Evolutionary conservation across 306 rosid species (phyloP), one percentile per base, ranked within the genome.

Genomic region (Fragaria vesca): DNA sequence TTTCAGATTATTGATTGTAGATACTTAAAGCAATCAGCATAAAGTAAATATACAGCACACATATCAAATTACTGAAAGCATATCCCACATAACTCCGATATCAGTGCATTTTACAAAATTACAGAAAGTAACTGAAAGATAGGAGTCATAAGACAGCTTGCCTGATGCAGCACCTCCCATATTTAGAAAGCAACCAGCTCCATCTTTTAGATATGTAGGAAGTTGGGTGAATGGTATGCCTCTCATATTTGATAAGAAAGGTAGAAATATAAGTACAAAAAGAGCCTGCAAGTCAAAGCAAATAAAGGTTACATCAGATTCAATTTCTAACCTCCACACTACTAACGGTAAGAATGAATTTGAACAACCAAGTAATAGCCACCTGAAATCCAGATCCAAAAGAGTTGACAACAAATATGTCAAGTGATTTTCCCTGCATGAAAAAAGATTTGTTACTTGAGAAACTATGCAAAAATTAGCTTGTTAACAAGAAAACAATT

Each of bases 331-430:
- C 50, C 28, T 38, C 71, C 11, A 28, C 18, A 61, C 10, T 12
- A 66, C 40, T 12, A 66, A 18, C 12, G 9, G 48, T 6, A 36
- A 38, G 38, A 38, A 2, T 16, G 16, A 26, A 32, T n/a, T 63
- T 32, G 69, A 65, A 1, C 43, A 65, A 61, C 36, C 66, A 12
- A 5, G 28, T 26, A 26, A 48, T 13, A 30, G 54, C 62, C 80
- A 94, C 98, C 98, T 94, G 96, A 87, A 89, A 91, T 51, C 96
- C 94, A 72, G 97, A 94, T 83, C 97, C 97, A 74, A 91, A 86
- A 77, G 97, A 94, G 84, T 94, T 94, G 88, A 94, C 98, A 84
- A 94, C 98, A 85, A 94, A 94, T 82, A 94, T 89, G 89, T 94
- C 98, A 76, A 94, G 86, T 4, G 98, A 87, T 84, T 91, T 94